Evolutionary conservation across 176 grass and related monocot genomes (phyloP).

Genomic region (Otatea glauca): DNA sequence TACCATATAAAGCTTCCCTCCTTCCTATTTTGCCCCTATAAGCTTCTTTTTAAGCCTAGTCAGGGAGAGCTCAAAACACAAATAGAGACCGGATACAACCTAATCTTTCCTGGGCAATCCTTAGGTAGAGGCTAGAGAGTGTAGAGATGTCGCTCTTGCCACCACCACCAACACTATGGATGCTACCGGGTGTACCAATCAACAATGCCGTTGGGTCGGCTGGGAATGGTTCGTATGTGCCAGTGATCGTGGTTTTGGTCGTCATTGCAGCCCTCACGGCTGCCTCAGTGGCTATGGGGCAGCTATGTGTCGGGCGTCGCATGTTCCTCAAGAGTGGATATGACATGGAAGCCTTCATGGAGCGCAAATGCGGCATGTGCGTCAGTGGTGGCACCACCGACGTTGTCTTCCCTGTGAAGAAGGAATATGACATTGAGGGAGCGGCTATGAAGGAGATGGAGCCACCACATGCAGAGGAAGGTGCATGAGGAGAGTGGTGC

Average conservation of each 20-base stretch:
- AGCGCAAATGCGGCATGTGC: conserved; percentile 16
- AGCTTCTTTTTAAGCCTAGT: background rate
- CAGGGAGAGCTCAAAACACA: background rate
- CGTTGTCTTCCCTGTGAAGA: background rate
- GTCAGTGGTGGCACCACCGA: background rate
- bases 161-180: background rate
- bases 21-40: background rate
- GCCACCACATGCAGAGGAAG: background rate
- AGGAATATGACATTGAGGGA: background rate
- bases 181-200: background rate
- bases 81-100: background rate
- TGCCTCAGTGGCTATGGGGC: conserved; percentile 42
- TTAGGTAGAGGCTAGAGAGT: background rate
- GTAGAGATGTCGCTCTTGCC: conserved; percentile 18
- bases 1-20: too few relatives aligned
- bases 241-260: conserved; percentile 34
- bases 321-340: background rate
- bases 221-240: conserved; percentile 8
- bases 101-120: background rate
- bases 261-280: conserved; percentile 14
- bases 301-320: conserved; percentile 17
- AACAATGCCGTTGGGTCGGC: background rate
- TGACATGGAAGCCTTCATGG: conserved; percentile 6
- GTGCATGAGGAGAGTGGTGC: background rate
- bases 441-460: background rate